phyloP scores from a whole-genome alignment of 805 yeast genomes.

The Komagataella kurtzmanii region DNA sequence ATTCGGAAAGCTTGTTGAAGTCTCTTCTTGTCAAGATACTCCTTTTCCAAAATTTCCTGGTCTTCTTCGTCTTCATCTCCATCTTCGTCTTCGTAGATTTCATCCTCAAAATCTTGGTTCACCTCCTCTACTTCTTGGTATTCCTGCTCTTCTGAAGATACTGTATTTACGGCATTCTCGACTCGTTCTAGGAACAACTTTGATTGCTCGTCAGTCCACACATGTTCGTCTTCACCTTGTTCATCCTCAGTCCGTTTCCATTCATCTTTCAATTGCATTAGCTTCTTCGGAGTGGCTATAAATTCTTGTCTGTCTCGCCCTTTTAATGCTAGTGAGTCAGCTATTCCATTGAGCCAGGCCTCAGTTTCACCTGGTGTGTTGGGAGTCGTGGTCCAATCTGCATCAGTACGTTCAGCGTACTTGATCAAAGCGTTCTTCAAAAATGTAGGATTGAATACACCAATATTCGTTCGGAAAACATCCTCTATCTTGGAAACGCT shows the following conservation, averaged over 20 bases:
- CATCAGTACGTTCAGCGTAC: conserved; percentile 5
- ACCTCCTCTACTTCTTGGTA: conserved; percentile 6
- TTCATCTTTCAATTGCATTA: background rate
- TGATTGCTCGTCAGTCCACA: background rate
- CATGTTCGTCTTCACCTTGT: conserved; percentile 8
- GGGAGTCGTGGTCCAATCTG: conserved; percentile 1
- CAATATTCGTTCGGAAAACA: background rate
- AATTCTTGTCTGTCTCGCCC: background rate
- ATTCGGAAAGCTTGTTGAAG: conserved; percentile 69
- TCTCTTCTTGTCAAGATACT: conserved; percentile 44
- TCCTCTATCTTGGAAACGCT: background rate
- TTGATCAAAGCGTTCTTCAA: background rate
- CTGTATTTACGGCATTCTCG: conserved; percentile 3
- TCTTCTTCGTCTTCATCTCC: conserved; percentile 15
- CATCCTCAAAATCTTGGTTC: conserved; percentile 5
- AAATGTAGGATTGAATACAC: background rate
- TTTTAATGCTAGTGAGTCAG: background rate
- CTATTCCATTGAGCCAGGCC: background rate
- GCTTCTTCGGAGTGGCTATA: background rate
- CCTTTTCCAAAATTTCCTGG: conserved; percentile 26
- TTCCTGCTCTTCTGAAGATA: background rate
- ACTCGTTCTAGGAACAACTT: conserved; percentile 3
- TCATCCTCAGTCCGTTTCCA: conserved; percentile 1
- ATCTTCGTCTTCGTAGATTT: conserved; percentile 5
- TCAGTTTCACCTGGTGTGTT: background rate